These are phyloP conservation scores for Heritiera fomes DNA, from an alignment of 345 rosid genomes.

Conservation along the genomic window DNA sequence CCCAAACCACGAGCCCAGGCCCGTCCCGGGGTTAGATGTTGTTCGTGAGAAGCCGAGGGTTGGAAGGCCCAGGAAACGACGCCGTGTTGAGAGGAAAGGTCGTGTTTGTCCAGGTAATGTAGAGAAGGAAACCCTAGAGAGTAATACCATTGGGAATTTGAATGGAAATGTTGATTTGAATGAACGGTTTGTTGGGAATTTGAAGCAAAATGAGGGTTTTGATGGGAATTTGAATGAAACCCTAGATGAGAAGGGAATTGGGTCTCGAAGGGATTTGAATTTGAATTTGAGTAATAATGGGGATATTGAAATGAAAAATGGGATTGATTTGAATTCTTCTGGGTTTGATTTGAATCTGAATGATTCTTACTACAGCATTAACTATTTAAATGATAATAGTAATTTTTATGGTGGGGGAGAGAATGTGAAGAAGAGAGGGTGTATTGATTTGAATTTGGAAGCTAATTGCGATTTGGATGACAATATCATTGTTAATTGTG, in stretches of 20 bases:
- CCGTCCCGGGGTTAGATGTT: constrained; percentile 21
- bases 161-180: constrained; percentile 46
- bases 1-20: constrained; percentile 20
- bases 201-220: constrained; percentile 29
- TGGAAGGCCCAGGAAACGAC: constrained; percentile 54
- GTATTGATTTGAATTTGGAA: constrained; percentile 82
- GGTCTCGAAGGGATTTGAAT: constrained; percentile 38
- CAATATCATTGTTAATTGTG: constrained; percentile 25
- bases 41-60: constrained; percentile 35
- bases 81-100: constrained; percentile 40
- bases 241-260: constrained; percentile 30
- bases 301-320: constrained; percentile 32
- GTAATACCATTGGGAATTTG: constrained; percentile 28
- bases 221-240: constrained; percentile 39
- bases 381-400: constrained; percentile 16
- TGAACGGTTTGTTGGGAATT: constrained; percentile 36
- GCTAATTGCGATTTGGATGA: constrained; percentile 54
- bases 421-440: constrained; percentile 37
- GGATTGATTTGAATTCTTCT: constrained; percentile 65
- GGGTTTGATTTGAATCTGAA: constrained; percentile 67
- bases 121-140: constrained; percentile 31
- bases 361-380: constrained; percentile 22
- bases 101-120: constrained; percentile 27
- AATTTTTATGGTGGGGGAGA: constrained; percentile 28
- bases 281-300: constrained; percentile 43